Evolutionary conservation across 2,329 filamentous ascomycete species (phyloP), one percentile per base, ranked within the genome.

Genomic region (Penicillium sp.): DNA sequence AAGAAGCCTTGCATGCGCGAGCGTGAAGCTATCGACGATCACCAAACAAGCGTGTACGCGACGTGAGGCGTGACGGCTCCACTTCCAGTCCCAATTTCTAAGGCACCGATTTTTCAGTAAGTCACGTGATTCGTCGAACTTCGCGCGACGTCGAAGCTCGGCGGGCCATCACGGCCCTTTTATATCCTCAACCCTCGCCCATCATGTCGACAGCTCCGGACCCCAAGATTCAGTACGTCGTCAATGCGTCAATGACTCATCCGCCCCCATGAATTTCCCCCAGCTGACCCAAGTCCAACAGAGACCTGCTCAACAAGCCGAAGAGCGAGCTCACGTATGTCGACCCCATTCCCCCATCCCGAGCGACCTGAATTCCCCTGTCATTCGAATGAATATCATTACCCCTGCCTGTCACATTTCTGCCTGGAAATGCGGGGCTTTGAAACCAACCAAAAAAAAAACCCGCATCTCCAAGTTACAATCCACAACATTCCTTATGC

Each of bases 291-390:
- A 46, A 61, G 16, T 43, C 45, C 14, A 53, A 54, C 71, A 95
- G 90, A 76, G 91, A 96, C 74, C 85, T 96, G 67, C 84, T 95
- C 61, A 86, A 83, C 73, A 96, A 96, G 82, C 86, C 90, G 61
- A 89, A 90, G 75, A 85, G 81, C 68, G 92, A 96, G 72, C 87
- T 96, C 76, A 96, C 91, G 90, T 95, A 85, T 64, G 87, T 81
- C 41, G 35, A 39, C 38, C 18, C 28, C 48, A 40, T 31, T 44
- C 31, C 33, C 33, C 35, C 40, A 24, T 24, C n/a, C 22, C 18
- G 42, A 35, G 13, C 36, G 30, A n/a, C 36, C 35, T 20, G 30
- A 27, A 24, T 20, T 24, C 20, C 18, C 44, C 31, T 25, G 13
- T 43, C 27, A 30, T 28, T 53, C 33, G 35, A 38, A 48, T 50